These are phyloP conservation scores for Solanum chacoense DNA, from an alignment of 305 asterid genomes.

Conservation along the genomic window DNA sequence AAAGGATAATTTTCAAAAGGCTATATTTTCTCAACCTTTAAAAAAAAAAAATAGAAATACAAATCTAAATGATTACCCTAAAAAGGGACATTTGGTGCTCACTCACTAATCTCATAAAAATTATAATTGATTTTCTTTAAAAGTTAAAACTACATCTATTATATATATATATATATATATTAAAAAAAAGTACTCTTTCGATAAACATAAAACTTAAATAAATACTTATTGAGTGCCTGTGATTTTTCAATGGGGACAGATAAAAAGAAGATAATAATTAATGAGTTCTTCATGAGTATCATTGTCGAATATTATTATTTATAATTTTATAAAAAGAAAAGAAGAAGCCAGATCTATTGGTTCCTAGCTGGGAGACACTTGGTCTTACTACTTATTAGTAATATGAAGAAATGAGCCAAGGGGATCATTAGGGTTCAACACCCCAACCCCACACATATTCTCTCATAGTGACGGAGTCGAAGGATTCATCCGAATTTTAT, in stretches of 20 bases:
- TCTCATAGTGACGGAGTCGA: neutral
- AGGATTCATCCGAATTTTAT: neutral
- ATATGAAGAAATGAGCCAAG: neutral
- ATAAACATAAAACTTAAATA: neutral
- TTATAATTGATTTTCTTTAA: neutral
- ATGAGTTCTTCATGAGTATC: neutral
- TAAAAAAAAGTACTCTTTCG: neutral
- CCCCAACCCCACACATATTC: neutral
- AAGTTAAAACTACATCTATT: neutral
- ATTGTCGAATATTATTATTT: neutral
- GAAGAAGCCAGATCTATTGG: neutral
- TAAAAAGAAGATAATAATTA: neutral
- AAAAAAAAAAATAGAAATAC: no score
- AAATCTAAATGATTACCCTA: neutral
- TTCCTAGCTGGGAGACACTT: slow-evolving; percentile 1
- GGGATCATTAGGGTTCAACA: neutral
- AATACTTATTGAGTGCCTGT: neutral
- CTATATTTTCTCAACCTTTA: neutral
- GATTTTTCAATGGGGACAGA: neutral
- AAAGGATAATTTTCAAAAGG: neutral
- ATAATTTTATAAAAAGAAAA: neutral
- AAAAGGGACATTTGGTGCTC: neutral
- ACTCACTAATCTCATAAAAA: neutral
- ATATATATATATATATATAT: neutral
- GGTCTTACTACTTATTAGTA: neutral